phyloP scores from a whole-genome alignment of 1,139 yeast species.

The Geotrichum fermentans region DNA sequence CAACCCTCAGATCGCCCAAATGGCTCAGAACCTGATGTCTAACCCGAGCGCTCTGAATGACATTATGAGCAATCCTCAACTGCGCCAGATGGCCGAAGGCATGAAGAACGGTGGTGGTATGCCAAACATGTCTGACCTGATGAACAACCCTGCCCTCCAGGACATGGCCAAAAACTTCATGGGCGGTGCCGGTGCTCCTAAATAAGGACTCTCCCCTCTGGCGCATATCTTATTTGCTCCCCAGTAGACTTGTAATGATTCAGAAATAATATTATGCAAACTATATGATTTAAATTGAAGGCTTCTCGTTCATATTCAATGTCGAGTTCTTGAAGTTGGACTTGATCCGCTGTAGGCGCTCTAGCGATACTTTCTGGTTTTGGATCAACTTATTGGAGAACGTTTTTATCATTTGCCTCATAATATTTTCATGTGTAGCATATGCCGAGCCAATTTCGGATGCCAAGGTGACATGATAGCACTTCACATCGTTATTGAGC shows the following conservation, averaged over 20 bases:
- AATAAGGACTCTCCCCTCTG: background rate
- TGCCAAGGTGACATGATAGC: constrained; percentile 38
- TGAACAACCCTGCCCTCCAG: constrained; percentile 75
- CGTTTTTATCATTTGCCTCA: constrained; percentile 30
- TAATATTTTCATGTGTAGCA: constrained; percentile 30
- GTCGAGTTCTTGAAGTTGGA: constrained; percentile 14
- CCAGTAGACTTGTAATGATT: background rate
- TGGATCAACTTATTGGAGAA: constrained; percentile 32
- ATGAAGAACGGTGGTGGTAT: constrained; percentile 32
- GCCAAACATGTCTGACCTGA: constrained; percentile 62
- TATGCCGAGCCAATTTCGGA: constrained; percentile 40
- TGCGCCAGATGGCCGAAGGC: constrained; percentile 23
- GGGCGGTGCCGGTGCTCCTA: constrained; percentile 26
- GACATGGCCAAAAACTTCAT: constrained; percentile 48
- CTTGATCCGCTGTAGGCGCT: constrained; percentile 26
- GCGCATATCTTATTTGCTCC: background rate
- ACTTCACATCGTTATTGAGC: constrained; percentile 33
- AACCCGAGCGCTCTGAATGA: constrained; percentile 76
- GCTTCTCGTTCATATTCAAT: background rate
- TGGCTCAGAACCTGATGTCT: constrained; percentile 90
- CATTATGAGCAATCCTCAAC: constrained; percentile 69
- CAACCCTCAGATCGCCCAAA: constrained; percentile 78
- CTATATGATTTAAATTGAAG: background rate
- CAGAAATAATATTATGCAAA: background rate
- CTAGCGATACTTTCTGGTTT: constrained; percentile 40